Percentiles rank a stretch among this genome's conserved stretches.
These are phyloP conservation scores for Coemansia reversa DNA, from an alignment of 192 early-diverging fungal species.

Conservation along the genomic window DNA sequence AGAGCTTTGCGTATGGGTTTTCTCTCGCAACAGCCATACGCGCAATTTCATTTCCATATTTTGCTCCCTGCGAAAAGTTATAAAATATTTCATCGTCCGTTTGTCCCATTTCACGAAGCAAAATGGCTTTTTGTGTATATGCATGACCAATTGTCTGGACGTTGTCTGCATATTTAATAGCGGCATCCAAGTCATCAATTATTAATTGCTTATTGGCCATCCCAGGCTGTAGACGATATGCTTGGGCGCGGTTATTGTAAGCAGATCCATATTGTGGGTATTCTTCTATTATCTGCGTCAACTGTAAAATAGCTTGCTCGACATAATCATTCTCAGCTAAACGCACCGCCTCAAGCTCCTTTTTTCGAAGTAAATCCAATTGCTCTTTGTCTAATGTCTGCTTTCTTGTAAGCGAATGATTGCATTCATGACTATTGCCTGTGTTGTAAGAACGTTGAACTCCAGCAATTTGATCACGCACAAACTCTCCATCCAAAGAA, in stretches of 20 bases:
- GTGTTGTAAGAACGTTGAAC: conserved; percentile 17
- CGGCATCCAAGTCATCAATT: conserved; percentile 55
- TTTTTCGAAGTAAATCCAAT: conserved; percentile 11
- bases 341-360: conserved; percentile 27
- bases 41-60: conserved; percentile 63
- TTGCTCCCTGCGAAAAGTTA: conserved; percentile 62
- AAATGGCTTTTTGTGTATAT: conserved; percentile 64
- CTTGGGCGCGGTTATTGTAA: conserved; percentile 64
- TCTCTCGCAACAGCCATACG: conserved; percentile 56
- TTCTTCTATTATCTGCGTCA: conserved; percentile 45
- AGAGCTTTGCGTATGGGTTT: conserved; percentile 74
- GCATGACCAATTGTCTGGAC: conserved; percentile 50
- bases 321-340: conserved; percentile 49
- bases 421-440: conserved; percentile 3
- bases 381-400: conserved; percentile 6
- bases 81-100: conserved; percentile 49
- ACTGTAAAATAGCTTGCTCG: conserved; percentile 23
- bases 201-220: conserved; percentile 29
- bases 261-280: conserved; percentile 60
- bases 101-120: conserved; percentile 53
- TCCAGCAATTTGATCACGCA: conserved; percentile 46
- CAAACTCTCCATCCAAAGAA: conserved; percentile 40
- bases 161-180: conserved; percentile 58
- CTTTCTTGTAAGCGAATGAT: neutral
- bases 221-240: conserved; percentile 44